Evolutionary conservation across 2,329 filamentous ascomycete genomes (phyloP), one percentile per base, ranked within the genome.

Genomic region (Chaetomium sp.): DNA sequence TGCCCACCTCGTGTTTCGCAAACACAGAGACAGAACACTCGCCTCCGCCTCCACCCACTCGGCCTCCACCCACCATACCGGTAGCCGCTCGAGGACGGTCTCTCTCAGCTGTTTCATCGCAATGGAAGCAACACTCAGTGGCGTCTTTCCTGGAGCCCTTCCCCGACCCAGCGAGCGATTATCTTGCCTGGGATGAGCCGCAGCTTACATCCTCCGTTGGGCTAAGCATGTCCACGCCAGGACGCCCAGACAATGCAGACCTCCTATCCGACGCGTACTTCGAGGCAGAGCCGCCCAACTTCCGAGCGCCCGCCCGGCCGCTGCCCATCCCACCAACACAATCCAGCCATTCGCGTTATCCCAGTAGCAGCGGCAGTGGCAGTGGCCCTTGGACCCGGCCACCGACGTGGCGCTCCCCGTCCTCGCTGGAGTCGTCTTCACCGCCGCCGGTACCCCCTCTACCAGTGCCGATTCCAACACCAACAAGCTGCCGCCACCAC

Each of bases 361-460:
- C 65, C 47, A 64, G 65, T 54, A 59, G 50, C 57, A 56, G 29
- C 33, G 31, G 49, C 53, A 62, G 38, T 31, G 31, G 49, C 33
- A 56, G 55, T 54, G 50, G 59, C 31, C 55, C 31, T 38, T 63
- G 59, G 62, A 53, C 33, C 19, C 59, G 59, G 2, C 64, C 67
- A 16, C 64, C 64, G 7, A 64, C 59, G 2, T 67, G 65, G 65
- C 65, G 65, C 21, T 56, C 58, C 21, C 64, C 64, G 4, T 60
- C 60, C 19, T 59, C 60, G 7, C 16, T 61, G 4, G 0, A 10
- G 8, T 55, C 60, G 25, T 53, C 54, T 1, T 50, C 53, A 4
- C 35, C 45, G 10, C 53, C 33, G 25, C 53, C 56, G 16, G 23
- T 58, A 13, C 57, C 57, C 8, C 51, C 58, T 8, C 25, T 38